Evolutionary conservation across 208 protist genomes (phyloP).

Genomic region (Crithidia thermophila): DNA sequence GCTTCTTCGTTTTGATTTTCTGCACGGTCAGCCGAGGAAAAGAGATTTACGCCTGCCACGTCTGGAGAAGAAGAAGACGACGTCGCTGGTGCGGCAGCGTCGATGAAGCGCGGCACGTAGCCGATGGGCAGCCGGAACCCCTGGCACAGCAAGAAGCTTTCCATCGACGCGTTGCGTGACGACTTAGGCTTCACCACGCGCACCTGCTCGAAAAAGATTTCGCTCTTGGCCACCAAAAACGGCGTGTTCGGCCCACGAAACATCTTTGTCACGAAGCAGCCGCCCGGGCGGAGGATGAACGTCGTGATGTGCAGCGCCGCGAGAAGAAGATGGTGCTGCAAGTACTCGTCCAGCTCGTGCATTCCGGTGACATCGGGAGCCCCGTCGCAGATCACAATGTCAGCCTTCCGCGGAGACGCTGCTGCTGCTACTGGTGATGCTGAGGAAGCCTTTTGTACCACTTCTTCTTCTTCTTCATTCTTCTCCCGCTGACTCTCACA

Average conservation of each 20-base stretch:
- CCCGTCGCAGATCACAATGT: conserved; percentile 99
- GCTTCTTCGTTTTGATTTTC: not conserved
- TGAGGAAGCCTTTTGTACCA: not conserved
- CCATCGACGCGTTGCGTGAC: conserved; percentile 96
- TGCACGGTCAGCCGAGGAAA: no score
- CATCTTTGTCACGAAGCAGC: conserved; percentile 98
- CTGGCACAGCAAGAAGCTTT: conserved; percentile 96
- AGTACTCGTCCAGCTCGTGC: conserved; percentile 99
- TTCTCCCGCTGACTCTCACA: no score
- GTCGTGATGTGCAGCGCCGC: conserved; percentile 98
- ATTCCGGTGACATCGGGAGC: conserved; percentile 99
- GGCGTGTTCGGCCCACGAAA: conserved; percentile 96
- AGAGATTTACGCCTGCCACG: no score
- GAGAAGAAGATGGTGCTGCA: conserved; percentile 98
- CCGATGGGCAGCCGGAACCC: conserved; percentile 87
- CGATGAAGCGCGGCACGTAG: conserved; percentile 71
- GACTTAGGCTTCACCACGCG: conserved; percentile 96
- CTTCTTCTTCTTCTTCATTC: not conserved
- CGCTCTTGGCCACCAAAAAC: conserved; percentile 95
- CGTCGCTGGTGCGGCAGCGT: conserved; percentile 7
- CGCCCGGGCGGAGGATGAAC: conserved; percentile 92
- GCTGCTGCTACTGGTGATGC: not conserved
- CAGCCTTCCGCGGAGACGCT: conserved; percentile 68
- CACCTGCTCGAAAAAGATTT: conserved; percentile 97
- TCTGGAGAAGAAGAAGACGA: not conserved